A percentile compares a stretch with the other conserved stretches of the same genome.
These are phyloP conservation scores for Psilocybe cyanescens DNA, from an alignment of 768 basidiomycete species.

Conservation along the genomic window DNA sequence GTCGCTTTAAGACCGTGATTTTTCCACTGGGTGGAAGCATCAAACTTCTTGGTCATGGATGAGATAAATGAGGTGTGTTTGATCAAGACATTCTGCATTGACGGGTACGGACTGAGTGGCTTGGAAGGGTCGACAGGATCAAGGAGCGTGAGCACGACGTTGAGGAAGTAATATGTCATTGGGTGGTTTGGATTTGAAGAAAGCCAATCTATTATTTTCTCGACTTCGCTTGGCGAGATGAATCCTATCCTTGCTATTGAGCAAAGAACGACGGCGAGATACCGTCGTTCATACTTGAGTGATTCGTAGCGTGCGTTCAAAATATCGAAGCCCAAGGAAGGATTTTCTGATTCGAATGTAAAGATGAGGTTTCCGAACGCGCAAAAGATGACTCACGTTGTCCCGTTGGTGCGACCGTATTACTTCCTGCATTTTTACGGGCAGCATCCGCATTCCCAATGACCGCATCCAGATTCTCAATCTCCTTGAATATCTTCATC, in stretches of 20 bases:
- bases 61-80: slow-evolving; percentile 49
- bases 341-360: slow-evolving; percentile 35
- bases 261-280: slow-evolving; percentile 65
- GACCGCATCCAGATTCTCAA: slow-evolving; percentile 59
- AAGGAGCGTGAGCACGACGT: slow-evolving; percentile 65
- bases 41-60: slow-evolving; percentile 64
- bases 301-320: slow-evolving; percentile 72
- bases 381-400: slow-evolving; percentile 47
- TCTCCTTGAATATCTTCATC: slow-evolving; percentile 60
- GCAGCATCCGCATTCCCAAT: slow-evolving; percentile 59
- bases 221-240: slow-evolving; percentile 62
- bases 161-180: slow-evolving; percentile 71
- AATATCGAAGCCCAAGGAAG: slow-evolving; percentile 66
- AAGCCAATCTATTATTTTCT: slow-evolving; percentile 73
- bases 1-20: slow-evolving; percentile 72
- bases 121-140: slow-evolving; percentile 65
- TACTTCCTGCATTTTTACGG: slow-evolving; percentile 64
- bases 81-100: slow-evolving; percentile 48
- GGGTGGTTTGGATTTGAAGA: slow-evolving; percentile 65
- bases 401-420: slow-evolving; percentile 57
- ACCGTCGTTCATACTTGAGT: slow-evolving; percentile 73
- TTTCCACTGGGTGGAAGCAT: slow-evolving; percentile 62
- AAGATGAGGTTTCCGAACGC: not conserved
- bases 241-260: slow-evolving; percentile 66
- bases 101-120: slow-evolving; percentile 40